Base-by-base conservation (phyloP, 371 early-diverging fungal species). In the Capillidium heterosporum region DNA sequence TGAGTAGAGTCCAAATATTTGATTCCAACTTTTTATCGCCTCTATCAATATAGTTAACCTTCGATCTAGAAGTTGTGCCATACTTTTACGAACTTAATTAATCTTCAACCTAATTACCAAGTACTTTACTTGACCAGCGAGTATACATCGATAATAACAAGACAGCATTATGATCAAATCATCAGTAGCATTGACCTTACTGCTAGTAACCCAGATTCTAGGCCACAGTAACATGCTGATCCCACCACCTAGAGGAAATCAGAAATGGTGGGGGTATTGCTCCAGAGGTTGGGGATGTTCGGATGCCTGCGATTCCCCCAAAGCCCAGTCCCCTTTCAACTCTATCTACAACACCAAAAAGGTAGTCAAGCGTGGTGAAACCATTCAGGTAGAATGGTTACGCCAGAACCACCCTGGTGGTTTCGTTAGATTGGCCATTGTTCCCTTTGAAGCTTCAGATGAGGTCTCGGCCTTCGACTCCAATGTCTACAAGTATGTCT, bases 401-500 rank as follows among this genome's bases (percentile, higher is more conserved):
- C 64, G 79, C 5, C 65, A 69, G 56, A 79, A 79, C 62, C 79
- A 79, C 50, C 76, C 80, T 0, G 80, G 75, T 1, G 80, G 80
- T 2, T 79, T 79, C 57, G 74, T 79, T 32, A 70, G 78, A 17
- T 61, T 76, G 31, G 64, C 73, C 11, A 68, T 79, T 63, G 74
- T 72, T 4, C 72, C 73, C 13, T 72, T 74, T 61, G 64, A 67
- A 53, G 56, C 69, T 23, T 73, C 76, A 5, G 73, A 79, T 55
- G 62, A 64, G 55, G 67, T 70, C 69, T 39, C 59, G 1, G 69
- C 69, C 4, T 77, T 79, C 59, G 71, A 79, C 59, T 56, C 64
- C 32, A 67, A 69, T 28, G 61, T 67, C 1, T 59, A 67, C 54
- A 71, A 77, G 44, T 76, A 71, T 60, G 62, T 64, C 3, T 79